phyloP scores from a whole-genome alignment of 2,329 filamentous ascomycete genomes.

The Ambrosiella cleistominuta region DNA sequence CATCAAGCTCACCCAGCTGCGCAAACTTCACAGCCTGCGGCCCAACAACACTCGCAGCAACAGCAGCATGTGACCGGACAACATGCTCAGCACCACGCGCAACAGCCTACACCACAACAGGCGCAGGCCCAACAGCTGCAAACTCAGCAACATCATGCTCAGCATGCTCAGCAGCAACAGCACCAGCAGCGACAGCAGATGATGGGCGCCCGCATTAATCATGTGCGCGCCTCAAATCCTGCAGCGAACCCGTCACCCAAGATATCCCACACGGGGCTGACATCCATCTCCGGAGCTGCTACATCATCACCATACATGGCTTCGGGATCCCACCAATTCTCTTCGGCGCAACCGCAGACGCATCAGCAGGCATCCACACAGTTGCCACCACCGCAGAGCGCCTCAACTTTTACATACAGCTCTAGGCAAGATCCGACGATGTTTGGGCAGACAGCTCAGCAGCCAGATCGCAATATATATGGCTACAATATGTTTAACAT shows the following conservation, averaged over 20 bases:
- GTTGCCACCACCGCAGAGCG: slow-evolving; percentile 4
- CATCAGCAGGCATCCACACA: not conserved
- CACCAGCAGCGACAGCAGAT: slow-evolving; percentile 13
- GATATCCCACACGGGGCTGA: slow-evolving; percentile 3
- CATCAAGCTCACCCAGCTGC: slow-evolving; percentile 1
- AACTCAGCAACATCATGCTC: slow-evolving; percentile 12
- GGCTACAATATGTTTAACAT: slow-evolving; percentile 1
- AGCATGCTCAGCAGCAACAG: not conserved
- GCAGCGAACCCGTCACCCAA: slow-evolving; percentile 9
- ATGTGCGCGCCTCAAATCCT: not conserved
- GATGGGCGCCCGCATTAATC: slow-evolving; percentile 3
- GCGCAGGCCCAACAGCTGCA: slow-evolving; percentile 14
- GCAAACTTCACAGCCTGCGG: slow-evolving; percentile 3
- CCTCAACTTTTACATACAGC: not conserved
- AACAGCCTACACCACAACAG: slow-evolving; percentile 6
- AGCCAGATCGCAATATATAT: no score
- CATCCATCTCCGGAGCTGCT: not conserved
- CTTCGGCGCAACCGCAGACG: not conserved
- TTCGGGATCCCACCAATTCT: slow-evolving; percentile 2
- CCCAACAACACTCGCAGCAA: not conserved
- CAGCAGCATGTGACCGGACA: not conserved
- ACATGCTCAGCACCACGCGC: slow-evolving; percentile 11
- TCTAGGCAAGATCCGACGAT: slow-evolving; percentile 4
- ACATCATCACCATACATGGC: slow-evolving; percentile 9
- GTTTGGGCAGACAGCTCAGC: not conserved